Percentiles rank a stretch among this genome's conserved stretches.
Conservation (phyloP, 1,284 basidiomycete species). For the Sutorius eximius region DNA sequence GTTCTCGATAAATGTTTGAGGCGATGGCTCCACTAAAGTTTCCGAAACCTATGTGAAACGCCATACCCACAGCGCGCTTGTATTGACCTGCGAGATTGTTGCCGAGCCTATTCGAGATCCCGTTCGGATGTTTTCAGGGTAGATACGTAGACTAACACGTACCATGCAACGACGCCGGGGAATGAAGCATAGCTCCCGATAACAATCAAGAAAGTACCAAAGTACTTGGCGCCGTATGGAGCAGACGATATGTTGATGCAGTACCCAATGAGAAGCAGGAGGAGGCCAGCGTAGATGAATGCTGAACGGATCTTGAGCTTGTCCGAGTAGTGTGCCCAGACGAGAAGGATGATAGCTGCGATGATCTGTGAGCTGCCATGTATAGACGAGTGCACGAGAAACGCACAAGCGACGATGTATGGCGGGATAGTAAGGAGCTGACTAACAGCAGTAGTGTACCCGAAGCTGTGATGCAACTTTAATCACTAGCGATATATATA, state of each 20-base stretch:
- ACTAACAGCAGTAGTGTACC: constrained; percentile 53
- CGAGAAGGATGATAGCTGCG: constrained; percentile 51
- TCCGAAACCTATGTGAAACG: constrained; percentile 46
- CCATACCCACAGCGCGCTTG: constrained; percentile 49
- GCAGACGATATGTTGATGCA: constrained; percentile 57
- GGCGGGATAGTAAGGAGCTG: constrained; percentile 72
- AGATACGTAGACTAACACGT: neutral
- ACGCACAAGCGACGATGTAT: constrained; percentile 63
- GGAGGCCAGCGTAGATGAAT: constrained; percentile 58
- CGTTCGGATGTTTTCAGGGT: neutral
- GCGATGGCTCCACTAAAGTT: constrained; percentile 40
- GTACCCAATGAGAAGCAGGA: constrained; percentile 59
- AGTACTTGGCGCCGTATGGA: constrained; percentile 54
- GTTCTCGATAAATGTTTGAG: constrained; percentile 57
- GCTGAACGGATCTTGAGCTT: constrained; percentile 54
- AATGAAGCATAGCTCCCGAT: constrained; percentile 59
- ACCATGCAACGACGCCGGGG: constrained; percentile 70
- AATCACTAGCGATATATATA: neutral
- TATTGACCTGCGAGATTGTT: constrained; percentile 51
- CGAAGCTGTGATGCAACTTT: constrained; percentile 44
- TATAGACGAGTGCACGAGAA: neutral
- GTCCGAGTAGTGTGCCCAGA: constrained; percentile 62
- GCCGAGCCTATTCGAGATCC: constrained; percentile 36
- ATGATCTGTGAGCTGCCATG: neutral
- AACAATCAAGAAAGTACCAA: constrained; percentile 65